A percentile compares a stretch with the other conserved stretches of the same genome.
phyloP scores from a whole-genome alignment of 768 basidiomycete genomes.

The Mycena capillaripes region DNA sequence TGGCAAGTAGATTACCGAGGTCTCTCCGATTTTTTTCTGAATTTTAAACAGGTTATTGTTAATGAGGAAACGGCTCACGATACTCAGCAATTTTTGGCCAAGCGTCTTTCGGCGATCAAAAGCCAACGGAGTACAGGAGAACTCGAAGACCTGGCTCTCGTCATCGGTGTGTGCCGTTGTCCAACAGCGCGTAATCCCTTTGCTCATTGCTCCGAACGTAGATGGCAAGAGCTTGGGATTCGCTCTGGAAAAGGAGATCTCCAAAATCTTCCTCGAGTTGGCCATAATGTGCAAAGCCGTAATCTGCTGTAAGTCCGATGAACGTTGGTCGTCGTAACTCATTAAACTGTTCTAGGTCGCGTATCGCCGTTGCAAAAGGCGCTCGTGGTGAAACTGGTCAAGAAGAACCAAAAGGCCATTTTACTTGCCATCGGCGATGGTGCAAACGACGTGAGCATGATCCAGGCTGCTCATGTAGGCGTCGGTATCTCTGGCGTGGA shows the following conservation, averaged over 20 bases:
- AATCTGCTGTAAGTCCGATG: conserved; percentile 84
- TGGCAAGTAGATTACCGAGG: conserved; percentile 68
- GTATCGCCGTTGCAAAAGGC: conserved; percentile 99
- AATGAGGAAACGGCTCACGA: conserved; percentile 90
- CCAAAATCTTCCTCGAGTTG: conserved; percentile 91
- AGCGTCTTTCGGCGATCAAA: conserved; percentile 92
- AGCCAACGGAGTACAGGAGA: conserved; percentile 93
- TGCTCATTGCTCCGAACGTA: conserved; percentile 47
- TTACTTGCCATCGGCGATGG: conserved; percentile 98
- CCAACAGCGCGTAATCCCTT: neutral
- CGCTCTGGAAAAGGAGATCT: conserved; percentile 94
- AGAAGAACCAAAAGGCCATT: conserved; percentile 94
- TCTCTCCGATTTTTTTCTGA: neutral
- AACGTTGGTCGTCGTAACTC: neutral
- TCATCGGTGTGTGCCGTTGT: conserved; percentile 79
- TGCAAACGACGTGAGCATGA: conserved; percentile 99
- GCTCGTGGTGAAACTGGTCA: conserved; percentile 97
- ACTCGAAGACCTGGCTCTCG: conserved; percentile 92
- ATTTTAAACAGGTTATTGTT: conserved; percentile 80
- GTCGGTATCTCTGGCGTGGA: conserved; percentile 98
- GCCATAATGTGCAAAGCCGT: conserved; percentile 99
- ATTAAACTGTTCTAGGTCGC: conserved; percentile 71
- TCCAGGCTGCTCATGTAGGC: conserved; percentile 97
- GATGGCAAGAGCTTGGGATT: conserved; percentile 96
- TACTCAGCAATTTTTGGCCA: conserved; percentile 89